Evolutionary conservation across 306 rosid species (phyloP).

Genomic region (Lotus japonicus): DNA sequence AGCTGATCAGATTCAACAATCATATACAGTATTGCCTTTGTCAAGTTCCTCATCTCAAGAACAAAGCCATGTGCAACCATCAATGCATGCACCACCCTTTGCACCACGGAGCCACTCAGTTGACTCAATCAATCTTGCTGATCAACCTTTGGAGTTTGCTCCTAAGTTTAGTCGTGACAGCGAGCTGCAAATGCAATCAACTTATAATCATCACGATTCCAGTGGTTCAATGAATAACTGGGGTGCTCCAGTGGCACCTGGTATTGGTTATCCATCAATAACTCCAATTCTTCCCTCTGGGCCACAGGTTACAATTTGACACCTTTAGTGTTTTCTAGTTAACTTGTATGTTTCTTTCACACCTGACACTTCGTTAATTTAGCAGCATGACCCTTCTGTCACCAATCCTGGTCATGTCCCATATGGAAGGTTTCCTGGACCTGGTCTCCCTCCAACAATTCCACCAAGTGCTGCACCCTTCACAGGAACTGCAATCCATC

Average conservation of each 20-base stretch:
- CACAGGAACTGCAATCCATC: slow-evolving; percentile 55
- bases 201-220: slow-evolving; percentile 58
- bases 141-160: slow-evolving; percentile 90
- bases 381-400: slow-evolving; percentile 71
- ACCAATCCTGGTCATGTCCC: slow-evolving; percentile 61
- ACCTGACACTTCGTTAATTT: slow-evolving; percentile 35
- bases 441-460: slow-evolving; percentile 55
- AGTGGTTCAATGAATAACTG: slow-evolving; percentile 58
- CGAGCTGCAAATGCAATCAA: slow-evolving; percentile 47
- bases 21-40: slow-evolving; percentile 39
- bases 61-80: slow-evolving; percentile 50
- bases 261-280: slow-evolving; percentile 57
- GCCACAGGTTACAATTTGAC: slow-evolving; percentile 59
- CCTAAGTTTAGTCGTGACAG: slow-evolving; percentile 61
- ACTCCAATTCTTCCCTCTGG: slow-evolving; percentile 62
- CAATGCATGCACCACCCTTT: slow-evolving; percentile 36
- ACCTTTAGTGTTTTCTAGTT: background rate
- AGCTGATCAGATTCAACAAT: slow-evolving; percentile 48
- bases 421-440: slow-evolving; percentile 81
- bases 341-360: background rate
- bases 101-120: slow-evolving; percentile 42
- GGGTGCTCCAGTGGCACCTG: slow-evolving; percentile 55
- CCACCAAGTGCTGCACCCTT: slow-evolving; percentile 56
- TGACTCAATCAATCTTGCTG: slow-evolving; percentile 62
- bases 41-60: slow-evolving; percentile 52